These are phyloP conservation scores for Penicillium sp. DNA, from an alignment of 2,329 filamentous ascomycete species.

Conservation along the genomic window DNA sequence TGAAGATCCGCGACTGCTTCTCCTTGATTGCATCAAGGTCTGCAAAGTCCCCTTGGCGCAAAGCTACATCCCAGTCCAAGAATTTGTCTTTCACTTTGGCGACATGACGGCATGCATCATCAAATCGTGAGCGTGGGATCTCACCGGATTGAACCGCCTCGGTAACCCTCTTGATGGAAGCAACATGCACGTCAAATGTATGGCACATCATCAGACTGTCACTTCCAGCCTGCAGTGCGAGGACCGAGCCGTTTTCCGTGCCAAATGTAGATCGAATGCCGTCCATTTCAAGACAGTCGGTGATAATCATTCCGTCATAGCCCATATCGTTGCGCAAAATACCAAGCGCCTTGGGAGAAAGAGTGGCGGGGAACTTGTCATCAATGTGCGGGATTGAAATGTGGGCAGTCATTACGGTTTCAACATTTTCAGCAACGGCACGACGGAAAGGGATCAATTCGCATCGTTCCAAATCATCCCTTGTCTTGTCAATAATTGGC, in stretches of 20 bases:
- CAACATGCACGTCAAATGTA: slow-evolving; percentile 42
- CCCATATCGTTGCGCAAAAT: slow-evolving; percentile 45
- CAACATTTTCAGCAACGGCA: slow-evolving; percentile 42
- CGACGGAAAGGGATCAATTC: slow-evolving; percentile 47
- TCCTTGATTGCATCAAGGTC: slow-evolving; percentile 25
- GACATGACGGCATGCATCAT: slow-evolving; percentile 38
- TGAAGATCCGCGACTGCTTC: slow-evolving; percentile 28
- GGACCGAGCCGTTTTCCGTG: slow-evolving; percentile 41
- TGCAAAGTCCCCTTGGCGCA: slow-evolving; percentile 18
- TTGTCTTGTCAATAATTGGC: slow-evolving; percentile 40
- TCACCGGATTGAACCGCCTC: slow-evolving; percentile 37
- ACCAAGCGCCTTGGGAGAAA: slow-evolving; percentile 37
- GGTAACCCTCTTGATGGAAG: slow-evolving; percentile 40
- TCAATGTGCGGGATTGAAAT: slow-evolving; percentile 41
- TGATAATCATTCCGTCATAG: slow-evolving; percentile 46
- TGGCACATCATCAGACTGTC: slow-evolving; percentile 50
- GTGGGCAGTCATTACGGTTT: slow-evolving; percentile 48
- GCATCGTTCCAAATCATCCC: slow-evolving; percentile 39
- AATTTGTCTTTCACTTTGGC: slow-evolving; percentile 38
- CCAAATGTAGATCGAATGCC: slow-evolving; percentile 43
- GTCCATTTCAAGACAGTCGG: slow-evolving; percentile 49
- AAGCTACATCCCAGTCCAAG: slow-evolving; percentile 31
- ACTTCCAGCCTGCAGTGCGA: slow-evolving; percentile 44
- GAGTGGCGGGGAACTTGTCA: slow-evolving; percentile 40
- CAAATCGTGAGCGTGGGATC: slow-evolving; percentile 31